Base-by-base conservation (phyloP, 2,329 filamentous ascomycete genomes). In the Fusarium sp. region DNA sequence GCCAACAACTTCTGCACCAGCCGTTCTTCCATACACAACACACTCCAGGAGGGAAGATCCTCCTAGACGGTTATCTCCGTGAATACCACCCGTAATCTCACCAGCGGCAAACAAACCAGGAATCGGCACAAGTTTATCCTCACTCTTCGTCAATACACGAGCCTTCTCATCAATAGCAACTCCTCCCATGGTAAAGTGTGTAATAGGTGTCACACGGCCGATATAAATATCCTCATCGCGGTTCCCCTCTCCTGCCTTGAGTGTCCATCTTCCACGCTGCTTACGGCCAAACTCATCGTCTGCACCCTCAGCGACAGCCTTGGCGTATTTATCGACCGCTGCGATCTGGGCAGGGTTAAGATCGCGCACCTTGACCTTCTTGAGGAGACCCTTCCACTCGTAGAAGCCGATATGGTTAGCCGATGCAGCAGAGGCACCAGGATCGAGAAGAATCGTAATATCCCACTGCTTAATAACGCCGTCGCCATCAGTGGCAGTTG, bases 111-210 rank as follows among this genome's bases (percentile, higher is more conserved):
- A 91, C 1, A 91, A 71, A 0, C 89, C 89, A 6, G 81, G 75
- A 37, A 91, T 87, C 0, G 83, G 83, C 35, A 76, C 76, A 15
- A 82, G 76, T 5, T 79, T 75, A 9, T 81, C 79, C 6, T 73
- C 75, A 0, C 72, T 78, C 4, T 79, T 74, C 11, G 76, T 78
- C 15, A 91, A 73, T 0, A 91, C 85, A 67, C 86, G 84, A 2
- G 84, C 83, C 46, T 83, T 80, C 10, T 85, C 80, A 70, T 89
- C 86, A 69, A 91, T 88, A 5, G 86, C 81, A 0, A 86, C 89
- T 1, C 89, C 89, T 7, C 89, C 89, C 89, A 91, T 91, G 3
- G 89, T 91, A 72, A 91, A 91, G 73, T 91, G 89, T 4, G 88
- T 83, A 1, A 91, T 87, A 0, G 89, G 89, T 7, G 90, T 91